Base-by-base conservation (phyloP, 164 flowering plant species). In the Cinnamomum chago region DNA sequence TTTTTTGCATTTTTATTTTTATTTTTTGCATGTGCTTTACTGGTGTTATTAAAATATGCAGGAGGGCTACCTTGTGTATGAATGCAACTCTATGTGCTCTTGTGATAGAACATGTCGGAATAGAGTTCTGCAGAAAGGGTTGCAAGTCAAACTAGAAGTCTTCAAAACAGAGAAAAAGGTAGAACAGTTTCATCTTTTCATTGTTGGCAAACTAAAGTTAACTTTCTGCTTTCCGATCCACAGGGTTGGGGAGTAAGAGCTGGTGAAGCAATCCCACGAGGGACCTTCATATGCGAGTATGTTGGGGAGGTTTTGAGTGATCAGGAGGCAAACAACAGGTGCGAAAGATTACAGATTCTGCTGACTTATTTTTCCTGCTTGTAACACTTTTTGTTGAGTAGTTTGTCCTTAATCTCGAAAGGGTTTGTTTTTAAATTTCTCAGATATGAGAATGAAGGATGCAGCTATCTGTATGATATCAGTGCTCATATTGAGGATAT, bases 181-280 rank as follows among this genome's bases (percentile, higher is more conserved):
- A 83, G 74, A 35, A 33, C 3, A 67, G 28, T 30, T 28, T 18
- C 47, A 7, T 27, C 40, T 28, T 30, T 28, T 18, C n/a, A 67
- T 64, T 3, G 33, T 55, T 55, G 60, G n/a, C n/a, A 55, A 55
- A 55, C 60, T 55, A 58, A 6, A 71, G 27, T 55, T 13, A 71
- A 52, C 51, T 71, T 33, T 47, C 67, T 55, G 17, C 18, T n/a
- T 65, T 50, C 23, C 78, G 35, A 30, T 50, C 76, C 74, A 76
- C 90, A 96, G 99, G 99, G 98, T 62, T 95, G 99, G 99, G 94
- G 88, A 33, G 89, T 96, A n/a, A 84, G 97, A 81, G 95, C 98
- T 55, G 86, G 89, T 55, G 93, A 93, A 83, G 78, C 87, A 75
- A 90, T 96, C 71, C 52, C 77, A 17, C 92, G 90, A 66, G 98